A percentile compares a stretch with the other conserved stretches of the same genome.
phyloP scores from a whole-genome alignment of 2,329 filamentous ascomycete species.

The Neoarthrinium moseri region DNA sequence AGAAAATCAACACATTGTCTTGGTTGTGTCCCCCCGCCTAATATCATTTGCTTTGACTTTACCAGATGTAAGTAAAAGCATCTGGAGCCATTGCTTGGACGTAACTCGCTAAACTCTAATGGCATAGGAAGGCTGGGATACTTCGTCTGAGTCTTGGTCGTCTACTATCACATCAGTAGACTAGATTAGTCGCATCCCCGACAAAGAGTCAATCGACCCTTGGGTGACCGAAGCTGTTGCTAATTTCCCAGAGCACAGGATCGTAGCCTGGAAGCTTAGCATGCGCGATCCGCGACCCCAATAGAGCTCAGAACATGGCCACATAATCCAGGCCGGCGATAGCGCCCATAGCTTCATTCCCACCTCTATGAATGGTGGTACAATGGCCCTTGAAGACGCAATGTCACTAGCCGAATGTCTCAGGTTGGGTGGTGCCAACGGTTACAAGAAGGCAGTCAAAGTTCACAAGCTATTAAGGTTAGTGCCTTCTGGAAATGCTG shows the following conservation, averaged over 20 bases:
- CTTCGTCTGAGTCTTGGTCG: background rate
- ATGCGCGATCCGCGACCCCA: conserved; percentile 30
- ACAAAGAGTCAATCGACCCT: conserved; percentile 2
- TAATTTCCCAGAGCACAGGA: conserved; percentile 19
- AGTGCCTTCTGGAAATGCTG: background rate
- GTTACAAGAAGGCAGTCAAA: conserved; percentile 16
- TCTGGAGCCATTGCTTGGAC: background rate
- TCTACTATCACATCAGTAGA: background rate
- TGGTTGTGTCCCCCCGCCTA: background rate
- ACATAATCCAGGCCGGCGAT: conserved; percentile 31
- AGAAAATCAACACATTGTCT: background rate
- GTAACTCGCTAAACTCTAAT: too few species aligned
- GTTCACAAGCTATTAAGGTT: conserved; percentile 10
- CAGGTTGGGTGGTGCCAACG: conserved; percentile 20
- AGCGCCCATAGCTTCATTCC: conserved; percentile 32
- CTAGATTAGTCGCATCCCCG: background rate
- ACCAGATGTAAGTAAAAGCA: background rate
- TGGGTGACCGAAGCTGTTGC: conserved; percentile 14
- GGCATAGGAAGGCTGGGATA: too few species aligned
- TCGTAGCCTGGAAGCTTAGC: conserved; percentile 36
- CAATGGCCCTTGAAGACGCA: conserved; percentile 33
- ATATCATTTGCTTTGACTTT: conserved; percentile 1
- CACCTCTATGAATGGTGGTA: conserved; percentile 30
- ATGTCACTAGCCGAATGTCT: conserved; percentile 27
- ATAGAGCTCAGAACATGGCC: conserved; percentile 24